Percentiles rank a stretch among this genome's conserved stretches.
phyloP scores from a whole-genome alignment of 352 stramenopile species.

The Globisporangium rhizosaccharum region DNA sequence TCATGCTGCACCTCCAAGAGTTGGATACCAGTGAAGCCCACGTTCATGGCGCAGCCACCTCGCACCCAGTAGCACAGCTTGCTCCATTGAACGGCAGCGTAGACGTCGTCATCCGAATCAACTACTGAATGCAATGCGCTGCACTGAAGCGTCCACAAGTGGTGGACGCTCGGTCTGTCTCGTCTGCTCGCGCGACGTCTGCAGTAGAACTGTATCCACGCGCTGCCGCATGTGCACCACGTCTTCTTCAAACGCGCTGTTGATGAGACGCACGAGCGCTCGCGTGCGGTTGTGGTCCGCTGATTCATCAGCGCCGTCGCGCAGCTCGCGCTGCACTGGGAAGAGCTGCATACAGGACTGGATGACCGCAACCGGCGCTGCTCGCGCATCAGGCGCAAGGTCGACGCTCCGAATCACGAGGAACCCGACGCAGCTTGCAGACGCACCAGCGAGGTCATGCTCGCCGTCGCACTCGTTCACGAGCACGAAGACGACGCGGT shows the following conservation, averaged over 20 bases:
- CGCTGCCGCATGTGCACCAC: conserved; percentile 3
- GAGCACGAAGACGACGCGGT: conserved; percentile 27
- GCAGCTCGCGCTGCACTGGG: not conserved
- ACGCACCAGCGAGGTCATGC: conserved; percentile 21
- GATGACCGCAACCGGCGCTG: not conserved
- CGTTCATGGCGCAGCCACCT: too few relatives aligned
- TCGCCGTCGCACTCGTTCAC: conserved; percentile 27
- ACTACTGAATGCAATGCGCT: too few relatives aligned
- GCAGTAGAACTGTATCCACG: conserved; percentile 2
- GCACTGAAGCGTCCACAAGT: too few relatives aligned
- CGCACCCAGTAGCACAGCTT: too few relatives aligned
- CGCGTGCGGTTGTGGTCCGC: not conserved
- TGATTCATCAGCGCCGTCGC: not conserved
- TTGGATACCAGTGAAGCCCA: too few relatives aligned
- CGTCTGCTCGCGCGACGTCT: not conserved
- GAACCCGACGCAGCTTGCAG: conserved; percentile 27
- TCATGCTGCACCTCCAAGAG: too few relatives aligned
- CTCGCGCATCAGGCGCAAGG: not conserved
- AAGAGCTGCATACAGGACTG: conserved; percentile 8
- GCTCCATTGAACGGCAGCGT: too few relatives aligned
- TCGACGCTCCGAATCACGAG: not conserved
- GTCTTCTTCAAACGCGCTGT: conserved; percentile 4
- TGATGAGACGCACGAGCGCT: conserved; percentile 1
- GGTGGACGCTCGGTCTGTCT: not conserved
- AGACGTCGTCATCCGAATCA: too few relatives aligned